Evolutionary conservation across 179 eudicot species (phyloP), one percentile per base, ranked within the genome.

Genomic region (Patellifolia procumbens): DNA sequence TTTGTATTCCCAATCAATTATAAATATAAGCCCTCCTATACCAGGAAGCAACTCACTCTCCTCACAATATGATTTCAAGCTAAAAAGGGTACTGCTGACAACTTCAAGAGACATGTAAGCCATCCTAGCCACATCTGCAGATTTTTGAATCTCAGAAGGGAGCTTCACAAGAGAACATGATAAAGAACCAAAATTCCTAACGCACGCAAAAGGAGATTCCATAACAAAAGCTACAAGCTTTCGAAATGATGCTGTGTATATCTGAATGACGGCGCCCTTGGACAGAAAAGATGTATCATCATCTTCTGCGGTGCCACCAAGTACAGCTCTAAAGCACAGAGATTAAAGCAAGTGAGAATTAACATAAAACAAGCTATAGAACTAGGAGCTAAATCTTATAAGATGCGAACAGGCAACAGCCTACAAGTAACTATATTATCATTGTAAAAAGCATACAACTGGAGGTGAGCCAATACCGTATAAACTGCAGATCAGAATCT

Each of bases 31-130:
- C 24, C 91, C 88, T 70, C 89, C 84, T 60, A 87, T 76, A 49
- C 85, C 82, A 65, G 87, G 64, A 82, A 91, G 81, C 74, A 95
- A 75, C 63, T 84, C 86, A 81, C 66, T 74, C 70, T 84, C 91
- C 24, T 76, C 83, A 45, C 80, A 83, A 32, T 86, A 79, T 31
- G 86, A 81, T 72, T 77, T 84, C 78, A 91, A 78, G 83, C 85
- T 82, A 82, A 84, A 91, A 74, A 80, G 81, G 85, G 90, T 86
- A 64, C 88, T 86, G 35, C 80, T 83, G 82, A 95, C 88, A 76
- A 93, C 88, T 74, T 89, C 88, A 67, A 91, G 85, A 55, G 98
- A 89, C 84, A 88, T 86, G 73, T 76, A 83, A 78, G 97, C 94
- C 91, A 82, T 85, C 75, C 82, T 86, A 72, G 81, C 79, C 75